A percentile compares a stretch with the other conserved stretches of the same genome.
phyloP scores from a whole-genome alignment of 768 basidiomycete species.

The Strobilomyces echinocephalus region DNA sequence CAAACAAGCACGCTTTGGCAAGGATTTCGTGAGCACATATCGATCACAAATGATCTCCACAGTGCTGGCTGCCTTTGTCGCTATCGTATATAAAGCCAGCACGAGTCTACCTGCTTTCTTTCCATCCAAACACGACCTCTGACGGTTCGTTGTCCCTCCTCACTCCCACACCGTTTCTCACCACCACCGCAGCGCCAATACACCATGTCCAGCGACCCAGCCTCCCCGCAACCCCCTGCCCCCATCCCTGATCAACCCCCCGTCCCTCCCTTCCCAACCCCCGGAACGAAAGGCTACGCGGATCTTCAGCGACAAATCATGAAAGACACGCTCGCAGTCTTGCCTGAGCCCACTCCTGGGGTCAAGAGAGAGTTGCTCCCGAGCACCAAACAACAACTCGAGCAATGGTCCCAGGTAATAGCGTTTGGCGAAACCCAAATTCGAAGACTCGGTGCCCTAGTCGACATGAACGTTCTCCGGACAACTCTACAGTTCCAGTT shows the following conservation, averaged over 20 bases:
- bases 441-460: constrained; percentile 15
- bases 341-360: constrained; percentile 16
- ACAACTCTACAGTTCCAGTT: constrained; percentile 17
- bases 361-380: neutral
- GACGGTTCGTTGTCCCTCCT: constrained; percentile 1
- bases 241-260: neutral
- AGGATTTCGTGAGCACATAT: constrained; percentile 21
- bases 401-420: constrained; percentile 17
- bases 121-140: neutral
- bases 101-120: neutral
- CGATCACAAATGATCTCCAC: constrained; percentile 29
- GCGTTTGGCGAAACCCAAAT: constrained; percentile 20
- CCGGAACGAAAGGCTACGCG: constrained; percentile 18
- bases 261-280: constrained; percentile 9
- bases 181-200: constrained; percentile 2
- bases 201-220: constrained; percentile 15
- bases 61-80: constrained; percentile 27
- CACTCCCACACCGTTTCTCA: neutral
- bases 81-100: constrained; percentile 23
- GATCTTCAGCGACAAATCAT: constrained; percentile 17
- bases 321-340: constrained; percentile 13
- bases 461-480: constrained; percentile 10
- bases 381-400: neutral
- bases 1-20: constrained; percentile 41
- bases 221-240: constrained; percentile 10